Base-by-base conservation (phyloP, 768 basidiomycete genomes). In the Chiua virens region DNA sequence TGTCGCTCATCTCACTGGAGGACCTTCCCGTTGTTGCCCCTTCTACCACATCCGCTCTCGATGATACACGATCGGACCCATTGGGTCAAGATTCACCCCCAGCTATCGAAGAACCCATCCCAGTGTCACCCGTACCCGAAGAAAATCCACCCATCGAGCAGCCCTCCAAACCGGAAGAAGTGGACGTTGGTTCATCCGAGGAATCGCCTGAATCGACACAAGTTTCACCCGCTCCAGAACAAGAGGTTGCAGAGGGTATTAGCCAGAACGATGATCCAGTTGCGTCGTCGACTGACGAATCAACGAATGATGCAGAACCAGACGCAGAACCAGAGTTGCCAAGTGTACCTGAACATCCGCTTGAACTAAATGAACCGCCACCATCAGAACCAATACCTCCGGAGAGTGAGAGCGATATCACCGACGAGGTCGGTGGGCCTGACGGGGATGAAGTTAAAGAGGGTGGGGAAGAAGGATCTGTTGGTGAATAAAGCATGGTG, bases 361-460 rank as follows among this genome's bases (percentile, higher is more conserved):
- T 69, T 25, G 64, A 69, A 39, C 49, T 70, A 49, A 66, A 45
- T 37, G 68, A 66, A 23, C 68, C 66, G 39, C 62, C 61, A 13
- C 62, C 67, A 23, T 66, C 68, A 37, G 67, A 68, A 35, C 66
- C 68, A 10, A 56, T 68, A 36, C 66, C 64, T 0, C 67, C 67
- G 48, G 67, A 68, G 53, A 69, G 57, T 47, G 65, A 67, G 50
- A 64, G 69, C 56, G 67, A 70, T 63, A 70, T 68, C 59, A 64
- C 67, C 54, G 69, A 70, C 37, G 66, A 70, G 47, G 61, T 45
- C 39, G 53, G 41, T 48, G 61, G 34, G 38, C 38, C 28, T 47
- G 64, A 48, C 44, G 55, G 48, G 30, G 45, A 69, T 58, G 60
- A 66, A 51, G 41, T 46, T 42, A 50, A 8, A 39, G 48, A 30